phyloP scores from a whole-genome alignment of 495 filamentous ascomycete species.

The Friedmanniomyces endolithicus region DNA sequence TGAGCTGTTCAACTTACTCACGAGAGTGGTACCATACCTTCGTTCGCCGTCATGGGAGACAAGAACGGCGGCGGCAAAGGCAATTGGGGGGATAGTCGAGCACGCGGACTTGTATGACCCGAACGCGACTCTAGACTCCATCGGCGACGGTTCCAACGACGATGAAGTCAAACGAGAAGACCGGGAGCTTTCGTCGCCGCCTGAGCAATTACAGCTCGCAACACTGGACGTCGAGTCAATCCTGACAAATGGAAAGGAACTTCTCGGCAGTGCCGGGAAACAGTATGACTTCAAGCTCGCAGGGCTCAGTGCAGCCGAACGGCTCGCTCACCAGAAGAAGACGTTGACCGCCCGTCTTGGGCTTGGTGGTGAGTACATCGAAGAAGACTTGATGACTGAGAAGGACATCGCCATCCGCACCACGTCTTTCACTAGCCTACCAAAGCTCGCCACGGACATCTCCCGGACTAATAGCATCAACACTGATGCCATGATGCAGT shows the following conservation, averaged over 20 bases:
- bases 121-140: slow-evolving; percentile 48
- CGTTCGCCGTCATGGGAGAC: slow-evolving; percentile 94
- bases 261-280: slow-evolving; percentile 70
- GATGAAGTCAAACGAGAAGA: slow-evolving; percentile 28
- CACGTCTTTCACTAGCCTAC: slow-evolving; percentile 21
- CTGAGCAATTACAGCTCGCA: slow-evolving; percentile 54
- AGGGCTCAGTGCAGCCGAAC: slow-evolving; percentile 61
- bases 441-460: slow-evolving; percentile 35
- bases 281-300: slow-evolving; percentile 76
- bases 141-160: slow-evolving; percentile 22
- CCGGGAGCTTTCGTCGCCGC: slow-evolving; percentile 21
- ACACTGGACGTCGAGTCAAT: slow-evolving; percentile 67
- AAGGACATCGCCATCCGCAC: slow-evolving; percentile 39
- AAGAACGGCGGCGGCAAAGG: slow-evolving; percentile 76
- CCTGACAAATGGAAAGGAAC: slow-evolving; percentile 63
- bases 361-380: slow-evolving; percentile 69
- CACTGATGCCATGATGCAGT: slow-evolving; percentile 28
- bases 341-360: slow-evolving; percentile 72
- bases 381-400: slow-evolving; percentile 64
- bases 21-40: slow-evolving; percentile 85
- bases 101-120: slow-evolving; percentile 83
- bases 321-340: slow-evolving; percentile 79
- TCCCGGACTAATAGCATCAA: slow-evolving; percentile 35
- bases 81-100: slow-evolving; percentile 81
- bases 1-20: slow-evolving; percentile 92